Evolutionary conservation across 768 basidiomycete genomes (phyloP).

Genomic region (Panaeolus papilionaceus): DNA sequence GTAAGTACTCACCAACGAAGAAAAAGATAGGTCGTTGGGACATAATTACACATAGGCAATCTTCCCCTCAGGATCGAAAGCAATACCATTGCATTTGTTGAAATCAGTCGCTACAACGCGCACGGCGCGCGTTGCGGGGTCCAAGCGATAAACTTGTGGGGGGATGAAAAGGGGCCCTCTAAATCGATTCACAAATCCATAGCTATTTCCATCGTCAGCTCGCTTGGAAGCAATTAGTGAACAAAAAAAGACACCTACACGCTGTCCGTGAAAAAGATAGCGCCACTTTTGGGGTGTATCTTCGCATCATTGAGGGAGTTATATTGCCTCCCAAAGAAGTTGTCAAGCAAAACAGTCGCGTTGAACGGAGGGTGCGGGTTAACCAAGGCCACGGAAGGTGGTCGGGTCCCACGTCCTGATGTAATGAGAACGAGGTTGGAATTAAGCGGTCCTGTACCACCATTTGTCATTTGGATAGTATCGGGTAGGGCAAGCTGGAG

Average conservation of each 20-base stretch:
- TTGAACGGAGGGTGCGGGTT: constrained; percentile 71
- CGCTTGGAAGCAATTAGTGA: background rate
- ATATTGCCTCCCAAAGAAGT: constrained; percentile 82
- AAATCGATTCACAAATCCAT: constrained; percentile 70
- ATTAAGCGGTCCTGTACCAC: constrained; percentile 67
- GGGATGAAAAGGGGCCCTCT: constrained; percentile 70
- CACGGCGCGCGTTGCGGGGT: constrained; percentile 67
- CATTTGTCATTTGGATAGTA: constrained; percentile 73
- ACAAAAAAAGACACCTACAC: constrained; percentile 46
- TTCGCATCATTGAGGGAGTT: constrained; percentile 85
- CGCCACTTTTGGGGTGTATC: constrained; percentile 66
- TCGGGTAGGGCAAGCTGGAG: constrained; percentile 54
- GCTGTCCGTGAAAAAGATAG: constrained; percentile 78
- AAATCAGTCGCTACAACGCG: constrained; percentile 82
- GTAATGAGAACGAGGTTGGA: constrained; percentile 65
- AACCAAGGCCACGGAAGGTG: constrained; percentile 68
- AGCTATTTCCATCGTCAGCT: constrained; percentile 42
- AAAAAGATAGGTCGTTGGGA: background rate
- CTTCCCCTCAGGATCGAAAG: constrained; percentile 69
- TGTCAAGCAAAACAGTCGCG: constrained; percentile 73
- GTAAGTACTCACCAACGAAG: background rate
- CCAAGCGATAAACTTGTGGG: constrained; percentile 80
- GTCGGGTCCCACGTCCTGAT: constrained; percentile 67
- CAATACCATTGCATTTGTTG: constrained; percentile 74
- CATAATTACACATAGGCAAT: constrained; percentile 64